Percentiles rank a stretch among this genome's conserved stretches.
phyloP scores from a whole-genome alignment of 768 basidiomycete species.

The Boletus vermiculosoides region DNA sequence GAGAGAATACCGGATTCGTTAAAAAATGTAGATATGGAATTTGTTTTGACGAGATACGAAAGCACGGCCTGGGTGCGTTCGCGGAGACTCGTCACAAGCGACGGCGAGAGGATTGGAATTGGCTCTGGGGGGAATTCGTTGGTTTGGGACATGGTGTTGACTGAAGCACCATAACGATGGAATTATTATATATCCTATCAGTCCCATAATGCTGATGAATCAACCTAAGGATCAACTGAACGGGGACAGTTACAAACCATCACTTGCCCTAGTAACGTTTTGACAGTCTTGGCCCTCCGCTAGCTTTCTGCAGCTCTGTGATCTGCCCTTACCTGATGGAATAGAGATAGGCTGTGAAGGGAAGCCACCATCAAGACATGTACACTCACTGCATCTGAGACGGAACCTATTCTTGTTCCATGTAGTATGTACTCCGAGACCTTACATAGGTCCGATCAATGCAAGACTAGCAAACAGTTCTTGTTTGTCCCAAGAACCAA shows the following conservation, averaged over 20 bases:
- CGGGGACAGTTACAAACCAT: neutral
- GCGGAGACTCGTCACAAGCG: constrained; percentile 16
- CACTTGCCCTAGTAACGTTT: neutral
- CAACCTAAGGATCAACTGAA: too few species aligned
- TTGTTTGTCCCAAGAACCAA: too few species aligned
- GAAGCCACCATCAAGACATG: neutral
- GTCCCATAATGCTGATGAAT: neutral
- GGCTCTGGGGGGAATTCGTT: constrained; percentile 17
- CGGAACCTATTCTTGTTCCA: too few species aligned
- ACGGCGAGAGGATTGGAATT: constrained; percentile 10
- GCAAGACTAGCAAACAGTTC: too few species aligned
- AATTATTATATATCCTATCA: neutral
- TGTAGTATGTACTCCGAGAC: too few species aligned
- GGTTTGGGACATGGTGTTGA: neutral
- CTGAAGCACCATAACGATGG: neutral
- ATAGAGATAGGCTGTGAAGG: neutral
- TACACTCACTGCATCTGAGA: neutral
- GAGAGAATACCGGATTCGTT: constrained; percentile 14
- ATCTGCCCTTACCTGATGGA: neutral
- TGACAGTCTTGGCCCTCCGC: too few species aligned
- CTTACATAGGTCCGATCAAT: too few species aligned
- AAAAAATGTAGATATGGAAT: constrained; percentile 19
- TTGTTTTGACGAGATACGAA: constrained; percentile 22
- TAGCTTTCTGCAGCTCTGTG: neutral
- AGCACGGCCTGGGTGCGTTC: constrained; percentile 24